A percentile compares a stretch with the other conserved stretches of the same genome.
phyloP scores from a whole-genome alignment of 208 protist genomes.

The Wallacemonas sp. region DNA sequence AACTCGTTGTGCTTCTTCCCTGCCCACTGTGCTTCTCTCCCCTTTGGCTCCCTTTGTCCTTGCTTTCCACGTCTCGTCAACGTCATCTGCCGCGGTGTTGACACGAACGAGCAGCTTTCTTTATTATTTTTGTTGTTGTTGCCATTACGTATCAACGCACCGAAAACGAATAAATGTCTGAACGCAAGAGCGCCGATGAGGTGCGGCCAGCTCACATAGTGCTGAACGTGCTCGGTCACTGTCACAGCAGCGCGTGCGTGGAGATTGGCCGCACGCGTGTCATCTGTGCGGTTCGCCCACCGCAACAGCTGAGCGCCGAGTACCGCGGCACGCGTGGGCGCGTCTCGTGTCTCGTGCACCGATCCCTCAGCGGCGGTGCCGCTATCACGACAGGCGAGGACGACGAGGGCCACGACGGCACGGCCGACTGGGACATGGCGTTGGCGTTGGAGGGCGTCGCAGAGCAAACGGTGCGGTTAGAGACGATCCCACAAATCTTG shows the following conservation, averaged over 20 bases:
- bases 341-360: slow-evolving; percentile 57
- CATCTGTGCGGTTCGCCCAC: slow-evolving; percentile 72
- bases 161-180: no score
- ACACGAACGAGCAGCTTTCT: no score
- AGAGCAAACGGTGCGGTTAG: slow-evolving; percentile 71
- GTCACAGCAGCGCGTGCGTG: slow-evolving; percentile 78
- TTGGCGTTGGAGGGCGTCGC: slow-evolving; percentile 76
- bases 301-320: slow-evolving; percentile 83
- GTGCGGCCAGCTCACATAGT: slow-evolving; percentile 73
- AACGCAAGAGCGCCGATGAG: slow-evolving; percentile 11
- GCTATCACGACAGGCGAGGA: slow-evolving; percentile 21
- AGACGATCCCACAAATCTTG: slow-evolving; percentile 74
- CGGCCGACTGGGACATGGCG: slow-evolving; percentile 48
- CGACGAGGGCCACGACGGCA: slow-evolving; percentile 10
- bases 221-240: slow-evolving; percentile 64
- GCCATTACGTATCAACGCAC: no score
- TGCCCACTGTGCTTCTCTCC: no score
- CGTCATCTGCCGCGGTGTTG: no score
- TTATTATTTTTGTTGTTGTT: no score
- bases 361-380: slow-evolving; percentile 21
- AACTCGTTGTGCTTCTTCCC: no score
- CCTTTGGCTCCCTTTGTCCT: no score
- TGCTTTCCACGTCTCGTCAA: no score
- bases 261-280: slow-evolving; percentile 81
- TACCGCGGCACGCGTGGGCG: slow-evolving; percentile 77